Evolutionary conservation across 331 rosid species (phyloP).

Genomic region (Malus hybrid): DNA sequence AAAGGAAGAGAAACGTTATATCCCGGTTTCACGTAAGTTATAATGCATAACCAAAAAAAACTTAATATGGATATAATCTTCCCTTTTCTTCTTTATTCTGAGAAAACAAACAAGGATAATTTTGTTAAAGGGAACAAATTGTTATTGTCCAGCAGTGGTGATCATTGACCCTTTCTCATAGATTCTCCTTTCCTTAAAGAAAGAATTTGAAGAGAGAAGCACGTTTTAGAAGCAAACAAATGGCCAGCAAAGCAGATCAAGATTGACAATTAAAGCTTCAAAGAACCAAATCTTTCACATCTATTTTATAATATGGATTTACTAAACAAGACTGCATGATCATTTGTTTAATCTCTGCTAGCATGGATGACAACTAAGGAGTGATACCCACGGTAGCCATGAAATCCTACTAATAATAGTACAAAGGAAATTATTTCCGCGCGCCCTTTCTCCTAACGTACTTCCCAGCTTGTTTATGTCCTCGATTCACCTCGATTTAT

Average conservation of each 20-base stretch:
- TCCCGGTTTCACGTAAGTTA: not conserved
- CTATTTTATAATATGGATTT: constrained; percentile 1
- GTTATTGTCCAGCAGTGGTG: not conserved
- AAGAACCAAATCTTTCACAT: constrained; percentile 25
- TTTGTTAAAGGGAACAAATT: not conserved
- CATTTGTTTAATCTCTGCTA: constrained; percentile 10
- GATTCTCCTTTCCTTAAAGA: not conserved
- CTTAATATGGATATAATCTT: not conserved
- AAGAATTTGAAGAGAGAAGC: not conserved
- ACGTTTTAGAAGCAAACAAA: not conserved
- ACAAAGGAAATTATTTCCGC: not conserved
- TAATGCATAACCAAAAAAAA: not conserved
- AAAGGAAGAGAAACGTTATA: no score
- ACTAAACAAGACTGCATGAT: constrained; percentile 15
- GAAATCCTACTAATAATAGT: not conserved
- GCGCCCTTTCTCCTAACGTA: not conserved
- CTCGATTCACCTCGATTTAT: not conserved
- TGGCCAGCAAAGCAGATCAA: constrained; percentile 13
- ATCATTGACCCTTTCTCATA: not conserved
- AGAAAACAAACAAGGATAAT: not conserved
- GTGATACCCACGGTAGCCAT: not conserved
- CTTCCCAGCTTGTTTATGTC: not conserved
- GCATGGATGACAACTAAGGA: constrained; percentile 18
- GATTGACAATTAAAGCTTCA: constrained; percentile 9
- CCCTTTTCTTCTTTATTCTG: not conserved